These are phyloP conservation scores for Ceratocystiopsis sp. DNA, from an alignment of 2,329 filamentous ascomycete genomes.

Conservation along the genomic window DNA sequence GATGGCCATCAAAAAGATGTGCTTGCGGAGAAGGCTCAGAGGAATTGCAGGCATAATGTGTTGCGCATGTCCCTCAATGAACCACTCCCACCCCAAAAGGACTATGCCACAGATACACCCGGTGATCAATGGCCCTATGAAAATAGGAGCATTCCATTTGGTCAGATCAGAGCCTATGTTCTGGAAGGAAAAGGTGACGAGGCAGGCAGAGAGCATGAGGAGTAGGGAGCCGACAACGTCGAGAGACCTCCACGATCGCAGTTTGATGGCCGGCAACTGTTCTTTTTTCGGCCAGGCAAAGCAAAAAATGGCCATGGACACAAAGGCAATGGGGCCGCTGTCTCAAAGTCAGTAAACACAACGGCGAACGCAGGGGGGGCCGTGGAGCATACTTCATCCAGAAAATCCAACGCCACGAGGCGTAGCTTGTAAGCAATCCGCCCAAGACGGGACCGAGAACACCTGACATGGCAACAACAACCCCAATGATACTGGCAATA, in stretches of 20 bases:
- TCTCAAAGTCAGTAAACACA: background rate
- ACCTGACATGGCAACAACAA: conserved; percentile 29
- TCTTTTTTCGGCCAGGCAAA: conserved; percentile 30
- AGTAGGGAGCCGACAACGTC: conserved; percentile 37
- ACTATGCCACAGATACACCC: conserved; percentile 19
- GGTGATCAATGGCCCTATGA: conserved; percentile 23
- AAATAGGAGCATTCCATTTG: conserved; percentile 25
- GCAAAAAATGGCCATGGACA: conserved; percentile 29
- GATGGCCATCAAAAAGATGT: conserved; percentile 24
- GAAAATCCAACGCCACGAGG: conserved; percentile 38
- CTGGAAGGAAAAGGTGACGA: conserved; percentile 42
- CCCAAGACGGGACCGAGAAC: conserved; percentile 35
- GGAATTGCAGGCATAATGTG: conserved; percentile 28
- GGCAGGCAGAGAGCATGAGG: conserved; percentile 32
- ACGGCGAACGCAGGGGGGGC: background rate
- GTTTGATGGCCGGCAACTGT: conserved; percentile 21
- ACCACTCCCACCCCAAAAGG: conserved; percentile 24
- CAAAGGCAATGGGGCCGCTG: conserved; percentile 32
- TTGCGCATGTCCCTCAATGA: conserved; percentile 15
- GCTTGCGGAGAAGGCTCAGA: conserved; percentile 28
- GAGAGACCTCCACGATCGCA: conserved; percentile 29
- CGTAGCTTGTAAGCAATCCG: conserved; percentile 30
- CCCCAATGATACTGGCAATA: conserved; percentile 30
- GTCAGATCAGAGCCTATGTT: conserved; percentile 22
- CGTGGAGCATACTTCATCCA: conserved; percentile 35